Evolutionary conservation across 768 basidiomycete species (phyloP), one percentile per base, ranked within the genome.

Genomic region (Rhodotorula graminis): DNA sequence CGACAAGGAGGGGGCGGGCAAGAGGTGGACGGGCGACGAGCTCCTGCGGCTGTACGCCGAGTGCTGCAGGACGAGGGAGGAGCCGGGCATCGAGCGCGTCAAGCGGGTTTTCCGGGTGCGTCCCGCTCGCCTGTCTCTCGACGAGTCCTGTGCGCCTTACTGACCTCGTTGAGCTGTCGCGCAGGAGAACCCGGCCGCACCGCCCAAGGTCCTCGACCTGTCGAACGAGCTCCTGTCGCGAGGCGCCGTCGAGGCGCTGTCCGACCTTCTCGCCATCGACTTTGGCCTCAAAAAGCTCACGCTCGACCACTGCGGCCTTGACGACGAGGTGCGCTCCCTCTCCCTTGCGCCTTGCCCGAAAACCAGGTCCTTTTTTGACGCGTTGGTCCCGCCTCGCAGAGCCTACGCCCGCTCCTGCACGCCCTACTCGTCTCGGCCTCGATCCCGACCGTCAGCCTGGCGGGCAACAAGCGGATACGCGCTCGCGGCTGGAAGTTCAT

Each of bases 191-290:
- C 71, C 71, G 9, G 25, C 27, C 86, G 87, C 47, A 82, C 86
- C 29, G 55, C 91, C 92, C 0, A 86, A 91, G 27, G 84, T 88
- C 0, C 85, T 93, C 27, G 90, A 93, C 80, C 83, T 92, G n/a
- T 89, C 92, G 4, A 87, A 90, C 18, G 87, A 89, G 31, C 89
- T 88, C 77, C 84, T 98, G 29, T 89, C 87, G 1, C 80, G 85
- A 3, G 85, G 87, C 3, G 84, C 87, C 0, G 89, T 92, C 0
- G 88, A 89, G 21, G 88, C 93, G 27, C 84, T 99, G 27, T 89
- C 95, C 0, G 95, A 98, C 81, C 87, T 96, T 23, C 88, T 98
- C 74, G 87, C 88, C 15, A 89, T 96, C 69, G 92, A 97, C 81
- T 97, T 93, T 90, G 94, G 93, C 0, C 82, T 96, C 29, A 84